Percentiles rank a stretch among this genome's conserved stretches.
Conservation (phyloP, 2,329 filamentous ascomycete genomes). For the Didymella lethalis region DNA sequence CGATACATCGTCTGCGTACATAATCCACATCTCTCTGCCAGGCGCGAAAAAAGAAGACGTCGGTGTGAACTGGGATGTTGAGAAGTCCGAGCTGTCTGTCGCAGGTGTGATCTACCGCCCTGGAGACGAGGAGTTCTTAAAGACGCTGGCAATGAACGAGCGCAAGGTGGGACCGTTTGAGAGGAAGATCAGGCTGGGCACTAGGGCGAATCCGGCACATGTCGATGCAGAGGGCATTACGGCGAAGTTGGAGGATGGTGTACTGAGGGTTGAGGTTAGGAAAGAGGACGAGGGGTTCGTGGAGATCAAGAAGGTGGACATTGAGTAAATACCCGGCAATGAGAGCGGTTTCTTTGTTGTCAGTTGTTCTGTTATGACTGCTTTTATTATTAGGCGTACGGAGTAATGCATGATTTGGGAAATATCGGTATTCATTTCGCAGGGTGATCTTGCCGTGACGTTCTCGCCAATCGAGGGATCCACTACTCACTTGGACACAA, state of each 20-base stretch:
- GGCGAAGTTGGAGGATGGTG: slow-evolving; percentile 80
- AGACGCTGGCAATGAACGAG: slow-evolving; percentile 69
- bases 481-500: not conserved
- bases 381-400: not conserved
- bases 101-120: slow-evolving; percentile 77
- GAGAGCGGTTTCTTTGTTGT: not conserved
- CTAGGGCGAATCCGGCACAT: slow-evolving; percentile 62
- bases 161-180: slow-evolving; percentile 78
- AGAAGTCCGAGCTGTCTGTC: slow-evolving; percentile 70
- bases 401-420: not conserved
- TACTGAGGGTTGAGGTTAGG: slow-evolving; percentile 78
- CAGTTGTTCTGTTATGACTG: not conserved
- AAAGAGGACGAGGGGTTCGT: slow-evolving; percentile 71
- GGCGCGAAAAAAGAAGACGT: slow-evolving; percentile 82
- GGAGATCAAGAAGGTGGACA: slow-evolving; percentile 61
- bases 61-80: slow-evolving; percentile 76
- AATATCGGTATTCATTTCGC: not conserved
- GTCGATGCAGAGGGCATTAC: slow-evolving; percentile 73
- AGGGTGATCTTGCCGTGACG: not conserved
- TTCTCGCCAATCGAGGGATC: too few species aligned
- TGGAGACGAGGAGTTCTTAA: slow-evolving; percentile 72
- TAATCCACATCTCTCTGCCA: slow-evolving; percentile 77
- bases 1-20: slow-evolving; percentile 66
- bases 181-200: slow-evolving; percentile 69
- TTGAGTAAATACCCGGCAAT: slow-evolving; percentile 49